Evolutionary conservation across 192 early-diverging fungal species (phyloP).

Genomic region (Geranomyces variabilis): DNA sequence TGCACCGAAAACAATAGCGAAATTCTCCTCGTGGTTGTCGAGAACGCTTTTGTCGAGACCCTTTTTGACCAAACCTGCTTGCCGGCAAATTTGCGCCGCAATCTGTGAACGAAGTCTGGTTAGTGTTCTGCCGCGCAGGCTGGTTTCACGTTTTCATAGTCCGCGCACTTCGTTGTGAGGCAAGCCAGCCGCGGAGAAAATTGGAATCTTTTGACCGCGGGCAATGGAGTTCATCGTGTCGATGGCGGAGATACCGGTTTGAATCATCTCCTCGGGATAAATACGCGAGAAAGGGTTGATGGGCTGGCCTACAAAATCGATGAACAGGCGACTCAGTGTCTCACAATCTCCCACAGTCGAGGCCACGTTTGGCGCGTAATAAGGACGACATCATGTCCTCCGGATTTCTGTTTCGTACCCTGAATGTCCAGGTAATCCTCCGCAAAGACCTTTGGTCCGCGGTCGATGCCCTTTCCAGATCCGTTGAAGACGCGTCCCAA

Average conservation of each 20-base stretch:
- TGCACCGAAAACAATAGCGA: conserved; percentile 98
- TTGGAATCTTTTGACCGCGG: conserved; percentile 99
- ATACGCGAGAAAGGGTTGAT: conserved; percentile 99
- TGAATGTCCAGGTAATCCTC: conserved; percentile 98
- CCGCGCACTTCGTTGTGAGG: conserved; percentile 91
- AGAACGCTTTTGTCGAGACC: conserved; percentile 84
- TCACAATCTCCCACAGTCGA: neutral
- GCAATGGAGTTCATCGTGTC: conserved; percentile 99
- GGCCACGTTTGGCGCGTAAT: neutral
- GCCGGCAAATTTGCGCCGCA: conserved; percentile 99
- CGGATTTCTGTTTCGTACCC: conserved; percentile 46
- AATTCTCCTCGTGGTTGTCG: conserved; percentile 98
- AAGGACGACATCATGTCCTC: neutral
- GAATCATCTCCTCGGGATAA: conserved; percentile 99
- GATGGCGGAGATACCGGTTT: conserved; percentile 98
- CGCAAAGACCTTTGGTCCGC: conserved; percentile 99
- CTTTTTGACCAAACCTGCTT: conserved; percentile 94
- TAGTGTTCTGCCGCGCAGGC: neutral
- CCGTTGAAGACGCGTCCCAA: conserved; percentile 99
- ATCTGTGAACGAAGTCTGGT: conserved; percentile 60
- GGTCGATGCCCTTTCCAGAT: conserved; percentile 97
- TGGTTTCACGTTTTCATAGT: neutral
- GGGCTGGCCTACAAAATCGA: conserved; percentile 69
- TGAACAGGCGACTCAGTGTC: neutral
- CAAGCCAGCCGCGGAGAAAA: conserved; percentile 97